These are phyloP conservation scores for Pleurotus salmoneostramineus DNA, from an alignment of 768 basidiomycete species.

Conservation along the genomic window DNA sequence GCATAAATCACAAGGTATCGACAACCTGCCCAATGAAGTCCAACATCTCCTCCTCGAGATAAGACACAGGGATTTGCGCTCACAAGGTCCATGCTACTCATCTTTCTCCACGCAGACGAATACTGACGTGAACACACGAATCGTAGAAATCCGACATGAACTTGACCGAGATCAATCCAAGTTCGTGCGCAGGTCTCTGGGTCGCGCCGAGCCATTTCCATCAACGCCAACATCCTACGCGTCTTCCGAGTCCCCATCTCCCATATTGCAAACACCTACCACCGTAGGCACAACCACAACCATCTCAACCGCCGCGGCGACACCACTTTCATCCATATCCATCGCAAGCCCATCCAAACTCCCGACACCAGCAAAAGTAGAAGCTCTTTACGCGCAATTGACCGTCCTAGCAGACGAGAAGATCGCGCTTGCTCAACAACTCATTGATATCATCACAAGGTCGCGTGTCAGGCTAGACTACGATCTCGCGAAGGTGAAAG, in stretches of 20 bases:
- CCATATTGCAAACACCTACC: constrained; percentile 7
- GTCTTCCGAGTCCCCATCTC: constrained; percentile 5
- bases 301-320: too few species aligned
- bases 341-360: constrained; percentile 18
- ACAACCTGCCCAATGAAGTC: constrained; percentile 44
- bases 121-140: too few species aligned
- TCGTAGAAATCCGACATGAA: constrained; percentile 35
- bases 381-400: constrained; percentile 31
- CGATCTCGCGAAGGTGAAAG: constrained; percentile 33
- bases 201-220: too few species aligned
- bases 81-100: constrained; percentile 26
- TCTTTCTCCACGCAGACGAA: too few species aligned
- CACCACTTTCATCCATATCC: constrained; percentile 15
- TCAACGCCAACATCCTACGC: too few species aligned
- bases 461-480: constrained; percentile 38
- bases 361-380: constrained; percentile 29
- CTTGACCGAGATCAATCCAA: constrained; percentile 32
- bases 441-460: constrained; percentile 36
- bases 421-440: constrained; percentile 30
- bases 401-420: constrained; percentile 34
- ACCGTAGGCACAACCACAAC: not conserved
- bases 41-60: constrained; percentile 44
- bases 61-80: constrained; percentile 32
- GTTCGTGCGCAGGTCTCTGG: too few species aligned
- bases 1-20: constrained; percentile 29